Evolutionary conservation across 1,284 basidiomycete species (phyloP).

Genomic region (Phenoliferia sp.): DNA sequence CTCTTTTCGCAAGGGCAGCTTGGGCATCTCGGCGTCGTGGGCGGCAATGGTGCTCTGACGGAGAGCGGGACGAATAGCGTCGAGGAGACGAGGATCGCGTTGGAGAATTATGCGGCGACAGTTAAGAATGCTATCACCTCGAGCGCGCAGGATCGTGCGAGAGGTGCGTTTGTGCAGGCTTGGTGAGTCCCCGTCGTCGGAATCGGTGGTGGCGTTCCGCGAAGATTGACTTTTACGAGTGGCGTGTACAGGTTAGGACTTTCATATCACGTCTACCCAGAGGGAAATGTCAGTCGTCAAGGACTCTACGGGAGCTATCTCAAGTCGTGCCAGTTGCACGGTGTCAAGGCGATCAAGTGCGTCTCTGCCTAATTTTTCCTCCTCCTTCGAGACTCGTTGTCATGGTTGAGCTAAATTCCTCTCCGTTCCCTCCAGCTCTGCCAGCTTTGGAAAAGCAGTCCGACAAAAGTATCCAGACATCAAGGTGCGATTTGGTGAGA

Average conservation of each 20-base stretch:
- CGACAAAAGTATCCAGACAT: slow-evolving; percentile 85
- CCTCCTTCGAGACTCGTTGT: too few relatives aligned
- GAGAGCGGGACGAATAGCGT: not conserved
- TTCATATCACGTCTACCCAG: slow-evolving; percentile 82
- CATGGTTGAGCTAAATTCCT: too few relatives aligned
- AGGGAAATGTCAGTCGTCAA: slow-evolving; percentile 81
- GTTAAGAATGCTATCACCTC: not conserved
- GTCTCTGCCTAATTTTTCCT: not conserved
- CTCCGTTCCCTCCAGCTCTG: slow-evolving; percentile 53
- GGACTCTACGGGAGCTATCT: slow-evolving; percentile 87
- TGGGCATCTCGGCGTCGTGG: not conserved
- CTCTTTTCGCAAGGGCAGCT: not conserved
- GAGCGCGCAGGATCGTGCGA: slow-evolving; percentile 9
- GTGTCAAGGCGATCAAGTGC: slow-evolving; percentile 73
- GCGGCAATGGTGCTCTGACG: not conserved
- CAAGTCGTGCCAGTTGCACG: slow-evolving; percentile 79
- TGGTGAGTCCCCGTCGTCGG: slow-evolving; percentile 5
- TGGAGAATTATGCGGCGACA: not conserved
- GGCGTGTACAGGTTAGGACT: slow-evolving; percentile 61
- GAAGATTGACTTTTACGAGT: not conserved
- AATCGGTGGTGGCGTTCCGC: not conserved
- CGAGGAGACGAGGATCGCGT: not conserved
- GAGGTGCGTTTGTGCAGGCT: slow-evolving; percentile 5
- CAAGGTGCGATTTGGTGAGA: slow-evolving; percentile 47
- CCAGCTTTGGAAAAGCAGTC: slow-evolving; percentile 88